Base-by-base conservation (phyloP, 2,329 filamentous ascomycete species). In the Cordyceps farinosa region DNA sequence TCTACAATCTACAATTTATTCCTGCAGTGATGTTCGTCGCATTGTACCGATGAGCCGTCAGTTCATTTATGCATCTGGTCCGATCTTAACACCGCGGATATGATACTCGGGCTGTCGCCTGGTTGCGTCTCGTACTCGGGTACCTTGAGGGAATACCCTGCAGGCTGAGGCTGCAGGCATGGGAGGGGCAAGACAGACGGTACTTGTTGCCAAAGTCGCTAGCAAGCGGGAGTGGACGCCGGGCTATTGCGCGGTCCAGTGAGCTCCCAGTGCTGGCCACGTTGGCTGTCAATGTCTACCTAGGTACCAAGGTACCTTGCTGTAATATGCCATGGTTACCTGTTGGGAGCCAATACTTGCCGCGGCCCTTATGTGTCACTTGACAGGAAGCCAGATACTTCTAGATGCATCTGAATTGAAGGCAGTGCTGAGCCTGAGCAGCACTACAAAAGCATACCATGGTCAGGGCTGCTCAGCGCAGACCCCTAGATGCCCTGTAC, bases 71-170 rank as follows among this genome's bases (percentile, higher is more conserved):
- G 51, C 34, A 22, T 22, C 22, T n/a, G 51, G 5, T 53, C 38
- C 30, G 22, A 8, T 30, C 15, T 30, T 55, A 55, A n/a, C 30
- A 38, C 15, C 53, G 53, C 38, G 44, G 27, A 15, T 17, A 40
- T 32, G 30, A 50, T 50, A 29, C 32, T 40, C 55, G 55, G 55
- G n/a, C 27, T 50, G 22, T 58, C 55, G 45, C 55, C 44, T 27
- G 11, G 10, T 17, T 6, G 29, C 1, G 10, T n/a, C 32, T 42
- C 47, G 57, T 17, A 42, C 57, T 44, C 13, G 47, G 57, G 27
- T 40, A 60, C 57, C 45, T 51, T 60, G 57, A 60, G 57, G 47
- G 47, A 51, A 50, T 5, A 57, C 17, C 38, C 29, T 3, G 17
- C 11, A 45, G 30, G 5, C 42, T 15, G 22, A n/a, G 5, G 7